A percentile compares a stretch with the other conserved stretches of the same genome.
These are phyloP conservation scores for Pestalotiopsis sp. DNA, from an alignment of 2,329 filamentous ascomycete genomes.

Conservation along the genomic window DNA sequence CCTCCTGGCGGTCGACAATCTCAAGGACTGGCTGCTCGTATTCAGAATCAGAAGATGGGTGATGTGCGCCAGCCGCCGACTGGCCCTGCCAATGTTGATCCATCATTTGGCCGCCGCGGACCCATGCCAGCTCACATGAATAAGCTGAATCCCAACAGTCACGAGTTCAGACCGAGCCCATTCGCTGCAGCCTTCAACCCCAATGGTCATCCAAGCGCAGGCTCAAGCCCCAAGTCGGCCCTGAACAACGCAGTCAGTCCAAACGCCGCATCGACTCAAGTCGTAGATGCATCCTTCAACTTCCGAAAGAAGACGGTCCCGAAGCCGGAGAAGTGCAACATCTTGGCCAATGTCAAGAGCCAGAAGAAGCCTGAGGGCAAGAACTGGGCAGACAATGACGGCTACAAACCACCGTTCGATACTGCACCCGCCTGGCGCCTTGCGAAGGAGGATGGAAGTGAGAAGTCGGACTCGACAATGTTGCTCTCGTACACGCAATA, in stretches of 20 bases:
- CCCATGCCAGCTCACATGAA: conserved; percentile 55
- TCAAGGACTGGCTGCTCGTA: conserved; percentile 51
- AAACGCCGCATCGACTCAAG: conserved; percentile 29
- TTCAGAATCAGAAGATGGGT: conserved; percentile 58
- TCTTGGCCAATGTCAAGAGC: conserved; percentile 56
- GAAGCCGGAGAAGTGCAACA: conserved; percentile 69
- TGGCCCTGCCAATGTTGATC: conserved; percentile 66
- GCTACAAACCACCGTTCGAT: conserved; percentile 82
- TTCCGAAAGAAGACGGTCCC: conserved; percentile 73
- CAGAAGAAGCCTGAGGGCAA: conserved; percentile 54
- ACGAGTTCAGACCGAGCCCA: conserved; percentile 85
- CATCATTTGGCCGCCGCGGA: conserved; percentile 55
- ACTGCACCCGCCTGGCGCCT: conserved; percentile 86
- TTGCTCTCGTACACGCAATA: conserved; percentile 73
- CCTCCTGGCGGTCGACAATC: conserved; percentile 42
- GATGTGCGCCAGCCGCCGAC: conserved; percentile 75
- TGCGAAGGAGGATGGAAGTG: conserved; percentile 60
- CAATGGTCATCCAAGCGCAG: conserved; percentile 63
- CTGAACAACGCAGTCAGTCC: conserved; percentile 51
- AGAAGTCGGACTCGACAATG: conserved; percentile 69
- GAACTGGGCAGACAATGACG: conserved; percentile 76
- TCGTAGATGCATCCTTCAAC: conserved; percentile 52
- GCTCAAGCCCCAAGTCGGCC: conserved; percentile 71
- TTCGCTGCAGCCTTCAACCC: conserved; percentile 83
- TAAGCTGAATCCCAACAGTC: conserved; percentile 66